These are phyloP conservation scores for Flammula alnicola DNA, from an alignment of 1,284 basidiomycete species.

Conservation along the genomic window DNA sequence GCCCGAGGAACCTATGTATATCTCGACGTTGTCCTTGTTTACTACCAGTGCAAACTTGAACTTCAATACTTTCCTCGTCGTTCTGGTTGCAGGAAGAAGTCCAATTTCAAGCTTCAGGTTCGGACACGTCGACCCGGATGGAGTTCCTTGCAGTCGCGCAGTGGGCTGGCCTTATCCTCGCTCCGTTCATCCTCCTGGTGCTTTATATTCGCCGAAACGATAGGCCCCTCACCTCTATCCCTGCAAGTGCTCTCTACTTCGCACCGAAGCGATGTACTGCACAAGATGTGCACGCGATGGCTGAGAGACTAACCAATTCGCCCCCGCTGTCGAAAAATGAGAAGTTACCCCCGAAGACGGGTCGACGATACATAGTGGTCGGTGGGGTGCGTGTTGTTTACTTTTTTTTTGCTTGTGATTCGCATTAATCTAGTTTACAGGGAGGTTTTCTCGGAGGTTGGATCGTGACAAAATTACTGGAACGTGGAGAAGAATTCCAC, in stretches of 20 bases:
- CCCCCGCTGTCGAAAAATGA: conserved; percentile 37
- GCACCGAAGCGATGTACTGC: conserved; percentile 52
- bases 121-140: too few species aligned
- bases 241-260: conserved; percentile 45
- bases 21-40: too few species aligned
- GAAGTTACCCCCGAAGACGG: conserved; percentile 48
- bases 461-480: conserved; percentile 69
- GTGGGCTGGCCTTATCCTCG: conserved; percentile 16
- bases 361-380: conserved; percentile 46
- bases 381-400: conserved; percentile 39
- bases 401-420: conserved; percentile 1
- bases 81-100: too few species aligned
- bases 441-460: conserved; percentile 77
- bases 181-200: conserved; percentile 27
- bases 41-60: too few species aligned
- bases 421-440: too few species aligned
- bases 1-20: too few species aligned
- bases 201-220: conserved; percentile 61
- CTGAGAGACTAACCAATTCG: conserved; percentile 36
- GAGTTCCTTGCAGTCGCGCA: conserved; percentile 5
- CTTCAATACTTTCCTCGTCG: too few species aligned
- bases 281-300: conserved; percentile 41
- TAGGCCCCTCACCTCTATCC: conserved; percentile 47
- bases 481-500: conserved; percentile 69
- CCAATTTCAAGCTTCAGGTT: too few species aligned